Evolutionary conservation across 2,329 filamentous ascomycete genomes (phyloP).

Genomic region (Paraconiothyrium brasiliense): DNA sequence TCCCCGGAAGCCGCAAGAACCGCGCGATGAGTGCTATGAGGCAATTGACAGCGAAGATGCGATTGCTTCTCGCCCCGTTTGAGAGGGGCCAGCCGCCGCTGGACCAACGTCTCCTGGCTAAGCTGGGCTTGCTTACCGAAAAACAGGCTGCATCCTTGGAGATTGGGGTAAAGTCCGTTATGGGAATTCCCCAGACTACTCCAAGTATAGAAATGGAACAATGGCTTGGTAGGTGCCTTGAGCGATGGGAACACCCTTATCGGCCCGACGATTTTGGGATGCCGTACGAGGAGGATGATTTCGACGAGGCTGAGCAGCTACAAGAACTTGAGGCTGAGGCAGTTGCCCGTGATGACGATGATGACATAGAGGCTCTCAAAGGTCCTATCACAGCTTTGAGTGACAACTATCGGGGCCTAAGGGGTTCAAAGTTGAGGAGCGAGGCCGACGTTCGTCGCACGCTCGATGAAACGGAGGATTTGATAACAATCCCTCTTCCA

Average conservation of each 20-base stretch:
- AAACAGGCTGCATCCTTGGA: conserved; percentile 71
- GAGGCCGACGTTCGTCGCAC: conserved; percentile 48
- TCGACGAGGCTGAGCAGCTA: conserved; percentile 69
- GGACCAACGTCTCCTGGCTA: conserved; percentile 57
- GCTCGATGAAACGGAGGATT: conserved; percentile 56
- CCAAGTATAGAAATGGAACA: conserved; percentile 56
- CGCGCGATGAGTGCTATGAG: conserved; percentile 55
- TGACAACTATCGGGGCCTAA: conserved; percentile 53
- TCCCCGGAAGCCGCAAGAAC: conserved; percentile 50
- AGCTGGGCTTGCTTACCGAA: conserved; percentile 67
- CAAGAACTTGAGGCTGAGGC: conserved; percentile 69
- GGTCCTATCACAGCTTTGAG: conserved; percentile 45
- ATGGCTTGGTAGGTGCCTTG: conserved; percentile 66
- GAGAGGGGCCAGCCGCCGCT: conserved; percentile 32
- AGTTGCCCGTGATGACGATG: conserved; percentile 63
- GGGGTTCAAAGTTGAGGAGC: conserved; percentile 24
- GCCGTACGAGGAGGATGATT: conserved; percentile 67
- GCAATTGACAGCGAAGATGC: conserved; percentile 34
- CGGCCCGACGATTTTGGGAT: conserved; percentile 61
- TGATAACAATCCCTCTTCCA: conserved; percentile 67
- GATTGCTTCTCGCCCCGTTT: conserved; percentile 38
- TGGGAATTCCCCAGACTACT: conserved; percentile 45
- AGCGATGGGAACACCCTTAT: conserved; percentile 56
- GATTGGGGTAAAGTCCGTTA: conserved; percentile 57
- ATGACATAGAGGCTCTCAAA: conserved; percentile 54